Base-by-base conservation (phyloP, 495 filamentous ascomycete genomes). In the Penicillium samsonianum region DNA sequence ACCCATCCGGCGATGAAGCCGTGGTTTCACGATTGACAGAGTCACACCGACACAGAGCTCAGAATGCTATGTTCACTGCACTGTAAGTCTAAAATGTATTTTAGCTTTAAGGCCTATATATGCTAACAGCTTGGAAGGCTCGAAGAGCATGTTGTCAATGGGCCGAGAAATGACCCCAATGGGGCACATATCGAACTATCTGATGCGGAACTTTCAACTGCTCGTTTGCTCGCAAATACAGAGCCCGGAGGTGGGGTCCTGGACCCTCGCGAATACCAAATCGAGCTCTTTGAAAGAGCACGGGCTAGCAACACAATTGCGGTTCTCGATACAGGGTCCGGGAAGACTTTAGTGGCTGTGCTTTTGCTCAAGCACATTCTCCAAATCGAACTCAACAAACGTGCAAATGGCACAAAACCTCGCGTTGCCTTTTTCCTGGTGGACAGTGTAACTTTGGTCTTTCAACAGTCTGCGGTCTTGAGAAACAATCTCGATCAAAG, bases 321-420 rank as follows among this genome's bases (percentile, higher is more conserved):
- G 2, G 95, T 98, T 12, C 81, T 98, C n/a, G 92, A 96, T 68
- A 97, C 40, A 91, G 90, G 94, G 37, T 92, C 95, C n/a, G 94
- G 94, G 16, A 98, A 98, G 69, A 98, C 94, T 0, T 77, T 97
- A 23, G 97, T 98, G 63, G 94, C 95, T 0, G 93, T 91, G 16
- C 78, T 98, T 28, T 82, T 98, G 6, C 76, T 98, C 17, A 86
- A 87, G 44, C 82, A 94, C 61, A 84, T 86, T 20, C 77, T 98
- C 17, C 83, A 92, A 25, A 77, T 87, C 53, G 94, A 98, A 71
- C 74, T 96, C 7, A 85, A 90, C 52, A 74, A 85, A 59, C 82
- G 95, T 33, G 80, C 73, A 2, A 62, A 70, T 20, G 90, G 87
- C 17, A 79, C 80, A 16, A 63, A 78, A 2, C 84, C 77, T 38